A percentile compares a stretch with the other conserved stretches of the same genome.
phyloP scores from a whole-genome alignment of 257 asterid species.

The Nicotiana tomentosiformis region DNA sequence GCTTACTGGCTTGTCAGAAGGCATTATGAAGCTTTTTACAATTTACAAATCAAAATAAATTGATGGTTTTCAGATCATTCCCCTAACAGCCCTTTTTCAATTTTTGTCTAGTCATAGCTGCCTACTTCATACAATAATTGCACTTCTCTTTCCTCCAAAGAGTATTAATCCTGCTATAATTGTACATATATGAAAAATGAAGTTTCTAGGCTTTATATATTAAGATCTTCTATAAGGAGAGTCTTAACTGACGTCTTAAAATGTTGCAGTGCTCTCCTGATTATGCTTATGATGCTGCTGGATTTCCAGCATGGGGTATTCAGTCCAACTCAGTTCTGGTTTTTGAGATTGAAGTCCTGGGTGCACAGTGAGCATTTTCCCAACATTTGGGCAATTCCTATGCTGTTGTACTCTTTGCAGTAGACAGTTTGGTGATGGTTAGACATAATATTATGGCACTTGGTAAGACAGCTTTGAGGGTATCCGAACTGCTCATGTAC shows the following conservation, averaged over 20 bases:
- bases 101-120: background rate
- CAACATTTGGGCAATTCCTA: background rate
- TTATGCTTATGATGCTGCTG: conserved; percentile 75
- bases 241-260: background rate
- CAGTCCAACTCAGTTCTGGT: conserved; percentile 72
- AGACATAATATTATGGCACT: background rate
- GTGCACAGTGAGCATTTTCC: conserved; percentile 27
- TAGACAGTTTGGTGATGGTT: background rate
- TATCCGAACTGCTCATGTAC: background rate
- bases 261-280: conserved; percentile 91
- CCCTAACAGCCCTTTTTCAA: background rate
- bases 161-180: background rate
- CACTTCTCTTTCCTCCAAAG: background rate
- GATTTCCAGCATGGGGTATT: conserved; percentile 95
- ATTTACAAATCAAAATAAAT: background rate
- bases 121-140: background rate
- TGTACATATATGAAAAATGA: background rate
- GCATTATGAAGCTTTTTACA: background rate
- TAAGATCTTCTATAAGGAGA: background rate
- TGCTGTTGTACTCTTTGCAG: background rate
- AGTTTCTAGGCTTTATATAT: background rate
- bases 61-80: background rate
- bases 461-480: background rate
- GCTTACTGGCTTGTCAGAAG: background rate
- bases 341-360: conserved; percentile 87